Conservation (phyloP, 805 yeast genomes). For the Pichia cephalocereana region DNA sequence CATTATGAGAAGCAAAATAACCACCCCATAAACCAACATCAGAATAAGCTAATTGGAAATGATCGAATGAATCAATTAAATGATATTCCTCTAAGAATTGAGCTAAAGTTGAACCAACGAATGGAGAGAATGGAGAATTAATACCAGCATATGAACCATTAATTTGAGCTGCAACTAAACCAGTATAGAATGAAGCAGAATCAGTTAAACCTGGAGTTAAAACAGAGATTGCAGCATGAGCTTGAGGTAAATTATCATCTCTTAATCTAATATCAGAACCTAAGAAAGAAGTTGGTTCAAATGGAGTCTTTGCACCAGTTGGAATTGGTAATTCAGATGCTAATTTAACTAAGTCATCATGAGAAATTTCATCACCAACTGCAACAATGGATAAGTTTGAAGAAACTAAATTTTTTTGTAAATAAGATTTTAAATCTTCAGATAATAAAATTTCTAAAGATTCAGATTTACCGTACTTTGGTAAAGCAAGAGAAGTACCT, state of each 20-base stretch:
- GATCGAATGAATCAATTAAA: slow-evolving; percentile 61
- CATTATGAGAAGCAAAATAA: slow-evolving; percentile 53
- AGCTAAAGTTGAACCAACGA: slow-evolving; percentile 62
- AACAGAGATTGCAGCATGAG: slow-evolving; percentile 68
- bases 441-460: slow-evolving; percentile 48
- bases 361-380: slow-evolving; percentile 55
- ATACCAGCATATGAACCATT: slow-evolving; percentile 46
- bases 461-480: slow-evolving; percentile 67
- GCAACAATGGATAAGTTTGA: slow-evolving; percentile 60
- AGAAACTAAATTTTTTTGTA: slow-evolving; percentile 46
- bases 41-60: slow-evolving; percentile 64
- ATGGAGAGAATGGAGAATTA: slow-evolving; percentile 45
- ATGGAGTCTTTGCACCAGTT: slow-evolving; percentile 40
- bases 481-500: slow-evolving; percentile 72
- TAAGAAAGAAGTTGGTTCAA: slow-evolving; percentile 54
- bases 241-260: slow-evolving; percentile 79
- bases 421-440: slow-evolving; percentile 49
- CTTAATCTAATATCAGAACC: slow-evolving; percentile 85
- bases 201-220: slow-evolving; percentile 50
- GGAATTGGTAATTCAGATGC: slow-evolving; percentile 44
- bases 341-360: slow-evolving; percentile 59
- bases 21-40: slow-evolving; percentile 84
- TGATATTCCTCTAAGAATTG: slow-evolving; percentile 63
- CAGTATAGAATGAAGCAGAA: slow-evolving; percentile 59
- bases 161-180: slow-evolving; percentile 63